Conservation (phyloP, 306 rosid species). For the Cyamopsis tetragonoloba region DNA sequence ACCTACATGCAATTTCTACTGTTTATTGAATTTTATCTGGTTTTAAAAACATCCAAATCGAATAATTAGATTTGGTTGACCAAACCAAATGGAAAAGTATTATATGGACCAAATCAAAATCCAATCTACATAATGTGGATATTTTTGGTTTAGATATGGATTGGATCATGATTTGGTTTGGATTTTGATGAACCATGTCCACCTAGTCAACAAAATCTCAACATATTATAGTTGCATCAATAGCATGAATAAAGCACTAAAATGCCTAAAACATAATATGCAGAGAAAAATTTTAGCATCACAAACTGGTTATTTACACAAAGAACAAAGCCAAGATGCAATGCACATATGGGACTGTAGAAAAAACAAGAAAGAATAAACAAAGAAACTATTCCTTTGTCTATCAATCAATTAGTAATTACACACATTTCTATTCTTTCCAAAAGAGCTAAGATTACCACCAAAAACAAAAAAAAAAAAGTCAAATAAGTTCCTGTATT, state of each 20-base stretch:
- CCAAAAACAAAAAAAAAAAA: too few species aligned
- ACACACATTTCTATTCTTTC: constrained; percentile 55
- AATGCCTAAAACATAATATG: neutral
- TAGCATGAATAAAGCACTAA: neutral
- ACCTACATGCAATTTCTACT: too few species aligned
- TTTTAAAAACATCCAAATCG: too few species aligned
- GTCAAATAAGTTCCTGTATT: constrained; percentile 27
- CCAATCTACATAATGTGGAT: too few species aligned
- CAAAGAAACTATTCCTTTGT: constrained; percentile 34
- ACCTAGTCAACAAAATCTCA: neutral
- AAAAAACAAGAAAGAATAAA: neutral
- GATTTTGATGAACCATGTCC: too few species aligned
- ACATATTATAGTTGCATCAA: neutral
- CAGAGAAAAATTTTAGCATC: constrained; percentile 5
- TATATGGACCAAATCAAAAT: neutral
- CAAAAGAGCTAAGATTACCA: constrained; percentile 39
- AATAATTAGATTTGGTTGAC: too few species aligned
- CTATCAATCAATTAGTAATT: constrained; percentile 48
- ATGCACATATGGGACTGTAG: constrained; percentile 25
- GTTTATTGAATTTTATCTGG: too few species aligned
- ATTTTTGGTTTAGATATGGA: too few species aligned
- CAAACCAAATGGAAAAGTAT: too few species aligned
- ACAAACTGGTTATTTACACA: constrained; percentile 36
- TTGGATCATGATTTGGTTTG: too few species aligned
- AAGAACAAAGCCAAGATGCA: constrained; percentile 44